Conservation (phyloP, 805 yeast genomes). For the Clavispora vitiphila region DNA sequence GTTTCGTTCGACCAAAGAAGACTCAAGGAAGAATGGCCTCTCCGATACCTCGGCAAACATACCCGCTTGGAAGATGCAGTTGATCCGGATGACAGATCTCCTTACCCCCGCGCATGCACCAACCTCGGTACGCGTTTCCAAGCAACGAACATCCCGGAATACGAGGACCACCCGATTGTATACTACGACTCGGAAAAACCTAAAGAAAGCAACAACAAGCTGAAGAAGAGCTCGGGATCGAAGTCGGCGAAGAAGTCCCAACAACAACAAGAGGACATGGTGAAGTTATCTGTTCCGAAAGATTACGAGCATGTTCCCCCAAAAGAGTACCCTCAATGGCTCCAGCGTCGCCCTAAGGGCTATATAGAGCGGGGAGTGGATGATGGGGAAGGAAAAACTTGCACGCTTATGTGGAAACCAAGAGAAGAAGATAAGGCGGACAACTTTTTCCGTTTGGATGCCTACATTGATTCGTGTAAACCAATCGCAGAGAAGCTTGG, state of each 20-base stretch:
- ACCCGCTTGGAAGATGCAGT: constrained; percentile 70
- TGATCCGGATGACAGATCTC: constrained; percentile 66
- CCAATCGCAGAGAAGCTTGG: constrained; percentile 53
- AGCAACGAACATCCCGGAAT: constrained; percentile 58
- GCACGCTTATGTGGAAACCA: constrained; percentile 62
- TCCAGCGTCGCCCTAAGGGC: constrained; percentile 74
- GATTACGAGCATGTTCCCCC: constrained; percentile 38
- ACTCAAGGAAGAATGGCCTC: constrained; percentile 71
- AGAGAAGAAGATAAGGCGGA: constrained; percentile 25
- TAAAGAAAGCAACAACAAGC: constrained; percentile 3
- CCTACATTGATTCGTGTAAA: constrained; percentile 50
- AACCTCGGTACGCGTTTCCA: constrained; percentile 73
- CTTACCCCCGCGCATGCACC: constrained; percentile 76
- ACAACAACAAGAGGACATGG: constrained; percentile 12
- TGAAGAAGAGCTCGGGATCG: constrained; percentile 10
- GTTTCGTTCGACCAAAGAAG: constrained; percentile 44
- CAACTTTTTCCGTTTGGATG: constrained; percentile 38
- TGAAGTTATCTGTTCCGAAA: constrained; percentile 41
- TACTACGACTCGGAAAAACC: constrained; percentile 48
- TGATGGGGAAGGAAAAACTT: constrained; percentile 46
- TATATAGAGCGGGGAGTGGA: constrained; percentile 82
- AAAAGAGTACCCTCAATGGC: constrained; percentile 63
- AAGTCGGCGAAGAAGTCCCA: constrained; percentile 13
- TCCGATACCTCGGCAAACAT: constrained; percentile 73
- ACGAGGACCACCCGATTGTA: constrained; percentile 55